A percentile compares a stretch with the other conserved stretches of the same genome.
phyloP scores from a whole-genome alignment of 306 rosid genomes.

The Luffa acutangula region DNA sequence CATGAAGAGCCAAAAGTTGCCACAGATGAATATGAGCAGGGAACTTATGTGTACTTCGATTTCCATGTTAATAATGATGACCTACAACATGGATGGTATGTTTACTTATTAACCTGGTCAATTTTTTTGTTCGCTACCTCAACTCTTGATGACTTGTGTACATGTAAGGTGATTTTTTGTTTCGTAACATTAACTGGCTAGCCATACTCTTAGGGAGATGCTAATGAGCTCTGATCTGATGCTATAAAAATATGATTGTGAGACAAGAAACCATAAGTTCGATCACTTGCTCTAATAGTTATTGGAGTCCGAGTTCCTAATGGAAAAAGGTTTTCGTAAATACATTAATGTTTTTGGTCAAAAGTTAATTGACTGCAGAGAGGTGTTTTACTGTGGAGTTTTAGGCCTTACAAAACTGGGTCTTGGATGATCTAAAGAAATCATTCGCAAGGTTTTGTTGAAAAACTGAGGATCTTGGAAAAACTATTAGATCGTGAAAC shows the following conservation, averaged over 20 bases:
- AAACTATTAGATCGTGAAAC: not conserved
- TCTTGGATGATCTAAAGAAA: not conserved
- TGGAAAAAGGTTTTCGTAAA: not conserved
- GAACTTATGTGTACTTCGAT: constrained; percentile 92
- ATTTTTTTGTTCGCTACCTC: not conserved
- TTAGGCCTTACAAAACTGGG: not conserved
- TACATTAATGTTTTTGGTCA: not conserved
- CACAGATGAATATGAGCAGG: constrained; percentile 94
- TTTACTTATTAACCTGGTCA: not conserved
- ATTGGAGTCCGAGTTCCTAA: not conserved
- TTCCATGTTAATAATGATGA: constrained; percentile 82
- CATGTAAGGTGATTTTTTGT: not conserved
- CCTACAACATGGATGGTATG: constrained; percentile 91
- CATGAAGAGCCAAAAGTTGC: constrained; percentile 99
- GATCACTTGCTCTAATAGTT: not conserved
- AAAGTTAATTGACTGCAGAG: not conserved
- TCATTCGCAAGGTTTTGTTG: not conserved
- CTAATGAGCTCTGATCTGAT: not conserved
- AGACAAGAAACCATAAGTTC: not conserved
- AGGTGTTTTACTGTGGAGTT: not conserved
- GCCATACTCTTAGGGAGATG: not conserved
- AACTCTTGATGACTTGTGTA: not conserved
- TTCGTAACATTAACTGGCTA: not conserved
- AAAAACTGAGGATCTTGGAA: not conserved
- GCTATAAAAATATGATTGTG: not conserved